These are phyloP conservation scores for Babesia sp. DNA, from an alignment of 169 alveolate genomes.

Conservation along the genomic window DNA sequence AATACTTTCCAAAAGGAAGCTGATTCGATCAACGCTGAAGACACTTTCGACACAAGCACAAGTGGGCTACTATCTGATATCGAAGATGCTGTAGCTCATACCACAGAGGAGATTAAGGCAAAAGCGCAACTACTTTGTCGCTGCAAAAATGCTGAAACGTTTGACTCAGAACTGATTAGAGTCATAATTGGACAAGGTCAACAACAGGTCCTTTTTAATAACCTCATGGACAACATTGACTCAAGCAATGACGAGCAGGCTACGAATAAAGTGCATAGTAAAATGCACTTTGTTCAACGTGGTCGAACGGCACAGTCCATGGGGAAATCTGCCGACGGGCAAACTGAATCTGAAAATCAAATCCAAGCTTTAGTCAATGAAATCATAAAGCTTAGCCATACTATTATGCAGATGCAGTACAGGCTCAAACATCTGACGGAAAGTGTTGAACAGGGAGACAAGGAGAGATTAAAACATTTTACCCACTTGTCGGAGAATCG, in stretches of 20 bases:
- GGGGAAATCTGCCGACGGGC: neutral
- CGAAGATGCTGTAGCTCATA: neutral
- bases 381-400: constrained; percentile 2
- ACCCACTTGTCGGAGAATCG: constrained; percentile 6
- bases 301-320: neutral
- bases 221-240: constrained; percentile 29
- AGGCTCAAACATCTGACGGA: constrained; percentile 18
- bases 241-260: no score
- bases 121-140: constrained; percentile 21
- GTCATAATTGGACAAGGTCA: constrained; percentile 28
- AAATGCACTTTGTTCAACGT: neutral
- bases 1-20: neutral
- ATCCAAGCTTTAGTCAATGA: neutral
- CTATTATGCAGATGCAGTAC: constrained; percentile 24
- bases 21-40: neutral
- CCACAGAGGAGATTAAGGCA: constrained; percentile 2
- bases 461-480: constrained; percentile 10
- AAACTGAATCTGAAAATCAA: neutral
- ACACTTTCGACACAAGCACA: neutral
- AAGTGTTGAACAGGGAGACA: constrained; percentile 27
- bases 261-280: neutral
- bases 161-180: constrained; percentile 35
- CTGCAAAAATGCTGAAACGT: constrained; percentile 22
- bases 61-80: neutral
- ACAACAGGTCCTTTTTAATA: constrained; percentile 14